These are phyloP conservation scores for Cydonia oblonga DNA, from an alignment of 331 rosid species.

Conservation along the genomic window DNA sequence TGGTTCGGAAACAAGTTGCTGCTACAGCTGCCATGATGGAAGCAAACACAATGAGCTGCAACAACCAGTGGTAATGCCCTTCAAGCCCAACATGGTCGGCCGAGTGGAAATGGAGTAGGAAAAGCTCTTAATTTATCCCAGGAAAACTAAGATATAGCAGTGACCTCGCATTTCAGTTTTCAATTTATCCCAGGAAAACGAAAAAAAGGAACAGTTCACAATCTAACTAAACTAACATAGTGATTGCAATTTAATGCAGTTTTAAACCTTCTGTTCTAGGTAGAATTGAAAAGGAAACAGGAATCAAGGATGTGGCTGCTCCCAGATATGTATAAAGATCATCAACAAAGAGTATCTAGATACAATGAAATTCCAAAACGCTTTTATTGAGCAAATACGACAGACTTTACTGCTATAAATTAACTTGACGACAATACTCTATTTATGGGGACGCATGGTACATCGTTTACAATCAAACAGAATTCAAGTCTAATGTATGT, in stretches of 20 bases:
- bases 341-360: background rate
- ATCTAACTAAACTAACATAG: background rate
- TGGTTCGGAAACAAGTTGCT: conserved; percentile 50
- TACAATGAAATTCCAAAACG: background rate
- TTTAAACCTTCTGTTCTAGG: background rate
- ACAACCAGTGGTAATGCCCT: conserved; percentile 84
- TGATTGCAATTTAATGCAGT: background rate
- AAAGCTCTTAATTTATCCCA: conserved; percentile 78
- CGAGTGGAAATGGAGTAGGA: conserved; percentile 85
- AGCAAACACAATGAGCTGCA: conserved; percentile 65
- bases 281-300: background rate
- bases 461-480: no score
- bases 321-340: background rate
- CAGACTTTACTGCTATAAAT: background rate
- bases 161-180: background rate
- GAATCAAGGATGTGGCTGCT: background rate
- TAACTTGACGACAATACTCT: background rate
- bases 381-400: background rate
- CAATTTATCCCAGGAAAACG: background rate
- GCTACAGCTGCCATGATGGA: conserved; percentile 44
- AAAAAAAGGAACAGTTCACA: background rate
- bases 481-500: no score
- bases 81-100: conserved; percentile 88
- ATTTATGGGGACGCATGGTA: background rate
- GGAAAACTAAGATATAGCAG: conserved; percentile 15